Evolutionary conservation across 1,284 basidiomycete species (phyloP), one percentile per base, ranked within the genome.

Genomic region (Trametes polyzona): DNA sequence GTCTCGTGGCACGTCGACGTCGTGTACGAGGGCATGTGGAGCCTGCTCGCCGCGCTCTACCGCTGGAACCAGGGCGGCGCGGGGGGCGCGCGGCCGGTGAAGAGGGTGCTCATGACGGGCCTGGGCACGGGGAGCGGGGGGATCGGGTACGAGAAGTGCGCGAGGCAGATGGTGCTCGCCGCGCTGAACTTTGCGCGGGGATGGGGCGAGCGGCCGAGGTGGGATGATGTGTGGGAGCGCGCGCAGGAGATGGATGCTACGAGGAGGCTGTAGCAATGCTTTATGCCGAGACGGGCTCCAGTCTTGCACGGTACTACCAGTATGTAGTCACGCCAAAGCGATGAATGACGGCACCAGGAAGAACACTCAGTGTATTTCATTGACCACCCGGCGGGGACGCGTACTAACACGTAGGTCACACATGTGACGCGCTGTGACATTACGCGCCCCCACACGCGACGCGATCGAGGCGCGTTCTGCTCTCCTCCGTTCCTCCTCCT

Each of bases 11-110:
- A 70, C 53, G 48, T 57, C 40, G 67, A 70, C 57, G 55, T 70
- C 36, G 67, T 68, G 48, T 69, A 69, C 67, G 66, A 69, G 49
- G 55, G 56, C 35, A 69, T 65, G 65, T 69, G 69, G 69, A 55
- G 49, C 46, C 52, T 70, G n/a, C 64, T 68, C 23, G 56, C 47
- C 17, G 63, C 61, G 55, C 47, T 70, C 21, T 62, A 63, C 52
- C 62, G 42, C 9, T 66, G 66, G 65, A 69, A 68, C 48, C 51
- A n/a, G 26, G 53, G 53, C 23, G 53, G 55, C 12, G 52, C 55
- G 32, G 46, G 40, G 30, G 52, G 37, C n/a, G 56, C 44, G 35
- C 46, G 42, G 47, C n/a, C 14, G 41, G 58, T 59, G 27, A 33
- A 52, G 52, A 36, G 44, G 39, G 57, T 57, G 19, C 35, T 42